Percentiles rank a stretch among this genome's conserved stretches.
Evolutionary conservation across 1,284 basidiomycete genomes (phyloP).

Genomic region (Pulchroboletus neoregius): DNA sequence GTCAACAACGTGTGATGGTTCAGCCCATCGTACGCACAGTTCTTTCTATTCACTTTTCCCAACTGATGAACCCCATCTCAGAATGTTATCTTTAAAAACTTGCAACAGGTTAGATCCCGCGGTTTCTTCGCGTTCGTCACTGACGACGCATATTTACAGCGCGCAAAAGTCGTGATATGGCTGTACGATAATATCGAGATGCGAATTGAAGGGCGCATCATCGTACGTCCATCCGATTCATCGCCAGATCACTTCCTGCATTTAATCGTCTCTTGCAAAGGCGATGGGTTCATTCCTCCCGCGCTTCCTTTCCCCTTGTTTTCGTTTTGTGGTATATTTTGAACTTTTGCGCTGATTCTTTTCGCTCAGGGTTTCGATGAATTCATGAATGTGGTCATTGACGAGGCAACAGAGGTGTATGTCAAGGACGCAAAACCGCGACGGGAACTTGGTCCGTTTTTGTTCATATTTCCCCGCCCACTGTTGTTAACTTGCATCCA

Average conservation of each 20-base stretch:
- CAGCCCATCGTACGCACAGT: slow-evolving; percentile 83
- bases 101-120: slow-evolving; percentile 65
- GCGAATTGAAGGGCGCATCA: slow-evolving; percentile 94
- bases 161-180: slow-evolving; percentile 89
- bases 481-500: slow-evolving; percentile 32
- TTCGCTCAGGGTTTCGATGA: slow-evolving; percentile 90
- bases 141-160: slow-evolving; percentile 44
- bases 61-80: slow-evolving; percentile 36
- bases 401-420: slow-evolving; percentile 92
- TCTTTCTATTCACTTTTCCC: slow-evolving; percentile 5
- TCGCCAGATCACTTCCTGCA: slow-evolving; percentile 18
- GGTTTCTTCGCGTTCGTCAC: neutral
- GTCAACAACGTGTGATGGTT: slow-evolving; percentile 95
- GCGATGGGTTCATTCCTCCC: slow-evolving; percentile 17
- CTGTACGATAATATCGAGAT: slow-evolving; percentile 97
- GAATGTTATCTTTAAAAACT: slow-evolving; percentile 99
- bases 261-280: slow-evolving; percentile 32
- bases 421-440: slow-evolving; percentile 84
- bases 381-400: slow-evolving; percentile 99
- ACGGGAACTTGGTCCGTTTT: slow-evolving; percentile 64
- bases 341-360: slow-evolving; percentile 10
- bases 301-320: slow-evolving; percentile 1
- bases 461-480: neutral
- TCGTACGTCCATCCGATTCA: slow-evolving; percentile 58
- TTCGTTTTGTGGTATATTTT: slow-evolving; percentile 1